Evolutionary conservation across 2,329 filamentous ascomycete species (phyloP), one percentile per base, ranked within the genome.

Genomic region (Pleomassaria siparia): DNA sequence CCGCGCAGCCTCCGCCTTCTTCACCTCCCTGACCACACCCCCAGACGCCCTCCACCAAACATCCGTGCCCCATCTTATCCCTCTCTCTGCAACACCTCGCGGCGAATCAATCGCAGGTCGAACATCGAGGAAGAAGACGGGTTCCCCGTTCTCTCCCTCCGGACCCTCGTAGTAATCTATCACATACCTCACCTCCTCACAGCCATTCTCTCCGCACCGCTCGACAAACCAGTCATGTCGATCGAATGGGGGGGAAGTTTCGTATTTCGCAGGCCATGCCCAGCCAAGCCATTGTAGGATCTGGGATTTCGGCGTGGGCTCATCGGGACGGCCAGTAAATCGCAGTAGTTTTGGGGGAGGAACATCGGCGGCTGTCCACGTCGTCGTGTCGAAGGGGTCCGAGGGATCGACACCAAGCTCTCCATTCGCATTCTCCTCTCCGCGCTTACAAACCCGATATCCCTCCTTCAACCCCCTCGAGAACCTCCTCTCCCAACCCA

Each of bases 171-270:
- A 97, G 73, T 96, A 97, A 72, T 99, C 94, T 68, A 99, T 99
- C 46, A 99, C 84, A 70, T 99, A 99, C 62, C 94, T 84, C 37
- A 96, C 78, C 75, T 96, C 86, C 67, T 86, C 87, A 61, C 77
- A 79, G 49, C 85, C 69, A 22, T 88, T 89, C 44, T 85, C 78
- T 4, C 77, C 74, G 26, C 86, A 80, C 53, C 94, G 81, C 55
- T 88, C 81, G 33, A 99, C 88, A 66, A 87, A 97, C 94, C 94
- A 99, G 70, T 99, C 94, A 69, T 99, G 94, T 52, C 94, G 84
- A 72, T 99, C 94, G 63, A 99, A 99, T 1, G 94, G 94, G 10
- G 90, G 88, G 44, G 90, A 86, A 7, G 86, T 85, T 4, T 76
- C 87, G 73, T 88, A 99, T 62, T 85, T 86, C 50, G 81, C 76